These are phyloP conservation scores for Tylopilus felleus DNA, from an alignment of 768 basidiomycete genomes.

Conservation along the genomic window DNA sequence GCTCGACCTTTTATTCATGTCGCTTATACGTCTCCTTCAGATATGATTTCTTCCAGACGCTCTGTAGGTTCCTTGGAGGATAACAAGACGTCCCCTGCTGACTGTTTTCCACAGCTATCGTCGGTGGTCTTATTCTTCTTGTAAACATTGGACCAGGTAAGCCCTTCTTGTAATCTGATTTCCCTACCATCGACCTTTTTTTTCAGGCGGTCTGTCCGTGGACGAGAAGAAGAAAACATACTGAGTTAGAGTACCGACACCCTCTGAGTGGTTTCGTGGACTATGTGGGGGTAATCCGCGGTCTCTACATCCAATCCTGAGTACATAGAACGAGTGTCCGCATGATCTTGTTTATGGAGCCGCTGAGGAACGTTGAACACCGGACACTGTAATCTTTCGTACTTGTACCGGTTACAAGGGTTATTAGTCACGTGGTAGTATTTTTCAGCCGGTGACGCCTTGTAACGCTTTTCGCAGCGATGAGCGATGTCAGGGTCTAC, in stretches of 20 bases:
- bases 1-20: background rate
- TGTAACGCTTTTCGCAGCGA: slow-evolving; percentile 3
- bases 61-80: slow-evolving; percentile 44
- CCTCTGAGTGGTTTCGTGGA: background rate
- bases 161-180: slow-evolving; percentile 9
- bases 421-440: slow-evolving; percentile 18
- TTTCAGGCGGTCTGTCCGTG: slow-evolving; percentile 83
- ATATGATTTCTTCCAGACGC: slow-evolving; percentile 99
- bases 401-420: background rate
- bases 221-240: slow-evolving; percentile 99
- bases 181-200: background rate
- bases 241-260: slow-evolving; percentile 28
- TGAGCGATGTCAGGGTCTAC: slow-evolving; percentile 73
- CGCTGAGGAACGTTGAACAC: background rate
- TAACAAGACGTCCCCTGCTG: background rate
- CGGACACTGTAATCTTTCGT: background rate
- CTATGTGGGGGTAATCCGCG: slow-evolving; percentile 8
- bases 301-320: slow-evolving; percentile 3
- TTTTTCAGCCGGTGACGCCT: background rate
- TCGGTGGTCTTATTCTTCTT: slow-evolving; percentile 93
- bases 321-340: slow-evolving; percentile 21
- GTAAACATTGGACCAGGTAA: slow-evolving; percentile 97
- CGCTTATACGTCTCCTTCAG: slow-evolving; percentile 39
- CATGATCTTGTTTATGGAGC: slow-evolving; percentile 14
- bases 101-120: slow-evolving; percentile 58